Percentiles rank a stretch among this genome's conserved stretches.
phyloP scores from a whole-genome alignment of 768 basidiomycete genomes.

The Auriscalpium orientale region DNA sequence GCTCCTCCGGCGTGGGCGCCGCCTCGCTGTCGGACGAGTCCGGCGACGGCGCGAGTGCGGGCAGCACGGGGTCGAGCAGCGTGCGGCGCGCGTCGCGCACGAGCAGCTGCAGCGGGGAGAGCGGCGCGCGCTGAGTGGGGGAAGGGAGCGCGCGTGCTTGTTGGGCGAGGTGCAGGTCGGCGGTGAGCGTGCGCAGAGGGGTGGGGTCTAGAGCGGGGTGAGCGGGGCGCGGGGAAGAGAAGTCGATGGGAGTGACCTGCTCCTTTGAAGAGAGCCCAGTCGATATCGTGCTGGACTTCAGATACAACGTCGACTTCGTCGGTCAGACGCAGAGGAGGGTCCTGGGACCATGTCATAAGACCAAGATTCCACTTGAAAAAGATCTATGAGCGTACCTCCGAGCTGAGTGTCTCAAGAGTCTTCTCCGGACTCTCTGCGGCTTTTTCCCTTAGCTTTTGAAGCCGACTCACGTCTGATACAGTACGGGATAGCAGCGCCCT shows the following conservation, averaged over 20 bases:
- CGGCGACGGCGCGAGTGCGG: constrained; percentile 24
- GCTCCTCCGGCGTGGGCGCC: constrained; percentile 33
- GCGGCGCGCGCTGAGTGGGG: constrained; percentile 33
- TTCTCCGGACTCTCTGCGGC: constrained; percentile 28
- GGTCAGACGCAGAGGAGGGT: constrained; percentile 30
- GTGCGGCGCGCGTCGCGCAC: constrained; percentile 44
- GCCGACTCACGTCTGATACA: constrained; percentile 51
- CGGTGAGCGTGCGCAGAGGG: constrained; percentile 42
- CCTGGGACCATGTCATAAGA: constrained; percentile 6
- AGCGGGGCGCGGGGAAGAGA: neutral
- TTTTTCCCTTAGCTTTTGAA: constrained; percentile 38
- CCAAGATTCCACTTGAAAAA: no score
- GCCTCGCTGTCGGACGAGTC: constrained; percentile 33
- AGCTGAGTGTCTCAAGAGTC: constrained; percentile 25
- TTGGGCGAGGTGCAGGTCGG: constrained; percentile 28
- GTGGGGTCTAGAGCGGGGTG: constrained; percentile 38
- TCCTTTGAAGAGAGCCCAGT: constrained; percentile 55
- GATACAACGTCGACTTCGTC: constrained; percentile 38
- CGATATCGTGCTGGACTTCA: constrained; percentile 39
- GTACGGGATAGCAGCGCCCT: constrained; percentile 50
- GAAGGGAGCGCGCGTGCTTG: constrained; percentile 32
- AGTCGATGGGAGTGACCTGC: constrained; percentile 39
- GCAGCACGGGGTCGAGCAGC: constrained; percentile 41
- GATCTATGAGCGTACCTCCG: constrained; percentile 23
- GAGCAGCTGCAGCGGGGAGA: constrained; percentile 50